Percentiles rank a stretch among this genome's conserved stretches.
phyloP scores from a whole-genome alignment of 2,329 filamentous ascomycete species.

The Nothomitra cinnamomea region DNA sequence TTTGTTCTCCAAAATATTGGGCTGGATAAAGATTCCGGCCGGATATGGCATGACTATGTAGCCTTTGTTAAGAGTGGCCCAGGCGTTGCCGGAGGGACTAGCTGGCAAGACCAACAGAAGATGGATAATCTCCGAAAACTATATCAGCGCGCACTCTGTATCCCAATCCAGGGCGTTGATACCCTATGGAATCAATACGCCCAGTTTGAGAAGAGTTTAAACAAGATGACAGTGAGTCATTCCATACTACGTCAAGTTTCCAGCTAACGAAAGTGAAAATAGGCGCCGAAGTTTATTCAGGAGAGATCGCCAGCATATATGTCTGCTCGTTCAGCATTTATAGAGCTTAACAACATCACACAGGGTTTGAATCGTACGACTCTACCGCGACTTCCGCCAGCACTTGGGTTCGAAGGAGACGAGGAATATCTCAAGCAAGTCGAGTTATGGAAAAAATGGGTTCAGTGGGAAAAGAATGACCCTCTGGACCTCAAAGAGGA shows the following conservation, averaged over 20 bases:
- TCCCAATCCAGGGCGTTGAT: slow-evolving; percentile 72
- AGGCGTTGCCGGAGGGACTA: slow-evolving; percentile 65
- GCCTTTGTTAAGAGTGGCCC: slow-evolving; percentile 82
- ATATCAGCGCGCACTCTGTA: slow-evolving; percentile 75
- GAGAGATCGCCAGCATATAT: slow-evolving; percentile 89
- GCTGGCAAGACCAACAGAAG: slow-evolving; percentile 96
- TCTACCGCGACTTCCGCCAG: slow-evolving; percentile 65
- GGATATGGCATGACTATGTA: slow-evolving; percentile 88
- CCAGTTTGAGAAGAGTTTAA: slow-evolving; percentile 82
- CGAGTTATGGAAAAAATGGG: slow-evolving; percentile 82
- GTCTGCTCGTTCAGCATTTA: slow-evolving; percentile 83
- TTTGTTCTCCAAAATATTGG: slow-evolving; percentile 83
- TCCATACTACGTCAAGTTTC: background rate
- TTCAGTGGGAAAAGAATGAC: slow-evolving; percentile 88
- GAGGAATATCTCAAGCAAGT: slow-evolving; percentile 72
- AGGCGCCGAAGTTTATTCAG: slow-evolving; percentile 88
- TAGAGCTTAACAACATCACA: slow-evolving; percentile 77
- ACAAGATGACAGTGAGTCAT: slow-evolving; percentile 65
- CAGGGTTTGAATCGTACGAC: slow-evolving; percentile 59
- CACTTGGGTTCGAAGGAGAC: slow-evolving; percentile 72
- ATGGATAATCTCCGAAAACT: slow-evolving; percentile 86
- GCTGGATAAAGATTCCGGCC: slow-evolving; percentile 75
- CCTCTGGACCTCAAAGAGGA: slow-evolving; percentile 73
- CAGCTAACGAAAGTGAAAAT: slow-evolving; percentile 4
- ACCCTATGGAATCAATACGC: slow-evolving; percentile 95